phyloP scores from a whole-genome alignment of 345 rosid species.

The Pseudoturritis turrita region DNA sequence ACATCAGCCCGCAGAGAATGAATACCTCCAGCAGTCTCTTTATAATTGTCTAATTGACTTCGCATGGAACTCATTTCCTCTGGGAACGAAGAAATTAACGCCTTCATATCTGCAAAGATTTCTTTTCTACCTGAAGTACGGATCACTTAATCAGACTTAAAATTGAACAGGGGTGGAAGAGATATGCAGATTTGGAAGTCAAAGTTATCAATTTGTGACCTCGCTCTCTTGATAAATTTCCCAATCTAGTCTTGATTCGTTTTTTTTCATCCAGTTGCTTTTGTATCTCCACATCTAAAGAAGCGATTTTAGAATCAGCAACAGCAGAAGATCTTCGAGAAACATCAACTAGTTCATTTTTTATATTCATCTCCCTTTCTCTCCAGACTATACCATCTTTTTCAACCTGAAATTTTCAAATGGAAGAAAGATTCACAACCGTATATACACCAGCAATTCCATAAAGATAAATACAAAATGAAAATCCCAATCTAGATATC shows the following conservation, averaged over 20 bases:
- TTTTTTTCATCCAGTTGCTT: conserved; percentile 58
- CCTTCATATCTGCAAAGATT: conserved; percentile 77
- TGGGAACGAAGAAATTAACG: conserved; percentile 80
- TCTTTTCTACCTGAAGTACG: conserved; percentile 77
- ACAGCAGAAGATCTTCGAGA: conserved; percentile 64
- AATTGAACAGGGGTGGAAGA: conserved; percentile 1
- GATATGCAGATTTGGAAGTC: conserved; percentile 7
- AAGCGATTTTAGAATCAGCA: conserved; percentile 58
- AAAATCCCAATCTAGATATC: conserved; percentile 61
- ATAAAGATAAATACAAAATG: conserved; percentile 20
- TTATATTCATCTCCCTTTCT: conserved; percentile 71
- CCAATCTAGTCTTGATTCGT: conserved; percentile 55
- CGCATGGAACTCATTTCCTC: conserved; percentile 86
- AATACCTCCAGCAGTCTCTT: conserved; percentile 71
- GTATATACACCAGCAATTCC: conserved; percentile 2
- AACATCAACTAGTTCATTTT: conserved; percentile 71
- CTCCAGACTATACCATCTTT: conserved; percentile 82
- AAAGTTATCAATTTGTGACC: conserved; percentile 41
- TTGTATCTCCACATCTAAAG: conserved; percentile 59
- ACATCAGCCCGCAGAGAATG: conserved; percentile 78
- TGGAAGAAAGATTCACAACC: conserved; percentile 27
- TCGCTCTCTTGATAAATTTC: conserved; percentile 65
- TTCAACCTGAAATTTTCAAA: conserved; percentile 57
- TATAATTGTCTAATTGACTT: conserved; percentile 63
- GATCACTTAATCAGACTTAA: conserved; percentile 30